These are phyloP conservation scores for Russula dissimulans DNA, from an alignment of 768 basidiomycete species.

Conservation along the genomic window DNA sequence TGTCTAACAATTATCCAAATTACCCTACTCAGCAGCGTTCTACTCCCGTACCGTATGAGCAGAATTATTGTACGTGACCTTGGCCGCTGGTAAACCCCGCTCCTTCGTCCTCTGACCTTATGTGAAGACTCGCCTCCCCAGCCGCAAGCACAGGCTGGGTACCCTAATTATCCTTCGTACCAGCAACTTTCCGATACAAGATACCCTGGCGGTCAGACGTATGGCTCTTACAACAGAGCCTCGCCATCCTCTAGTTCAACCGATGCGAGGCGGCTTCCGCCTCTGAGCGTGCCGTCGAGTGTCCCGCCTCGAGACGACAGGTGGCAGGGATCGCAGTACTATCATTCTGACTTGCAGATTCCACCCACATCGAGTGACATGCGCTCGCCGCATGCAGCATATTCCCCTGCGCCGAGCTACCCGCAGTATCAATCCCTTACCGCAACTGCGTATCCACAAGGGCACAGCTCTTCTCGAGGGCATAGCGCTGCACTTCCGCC, in stretches of 20 bases:
- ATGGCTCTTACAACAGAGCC: constrained; percentile 1
- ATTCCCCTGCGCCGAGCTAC: neutral
- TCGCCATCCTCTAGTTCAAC: constrained; percentile 4
- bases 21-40: constrained; percentile 12
- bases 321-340: neutral
- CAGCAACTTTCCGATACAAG: constrained; percentile 7
- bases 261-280: constrained; percentile 2
- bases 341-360: constrained; percentile 6
- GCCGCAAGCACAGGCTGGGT: constrained; percentile 1
- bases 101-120: neutral
- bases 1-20: constrained; percentile 1
- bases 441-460: neutral
- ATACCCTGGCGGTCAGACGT: neutral
- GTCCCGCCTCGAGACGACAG: neutral
- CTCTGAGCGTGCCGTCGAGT: constrained; percentile 3
- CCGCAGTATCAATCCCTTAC: neutral
- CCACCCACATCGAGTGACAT: neutral
- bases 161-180: neutral
- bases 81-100: neutral
- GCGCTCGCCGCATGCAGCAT: constrained; percentile 14
- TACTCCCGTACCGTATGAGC: constrained; percentile 7
- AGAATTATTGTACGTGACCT: constrained; percentile 3
- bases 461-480: constrained; percentile 20
- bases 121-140: constrained; percentile 6
- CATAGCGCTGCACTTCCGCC: constrained; percentile 10